Evolutionary conservation across 2,329 filamentous ascomycete genomes (phyloP).

Genomic region (Arthrinium puccinioides): DNA sequence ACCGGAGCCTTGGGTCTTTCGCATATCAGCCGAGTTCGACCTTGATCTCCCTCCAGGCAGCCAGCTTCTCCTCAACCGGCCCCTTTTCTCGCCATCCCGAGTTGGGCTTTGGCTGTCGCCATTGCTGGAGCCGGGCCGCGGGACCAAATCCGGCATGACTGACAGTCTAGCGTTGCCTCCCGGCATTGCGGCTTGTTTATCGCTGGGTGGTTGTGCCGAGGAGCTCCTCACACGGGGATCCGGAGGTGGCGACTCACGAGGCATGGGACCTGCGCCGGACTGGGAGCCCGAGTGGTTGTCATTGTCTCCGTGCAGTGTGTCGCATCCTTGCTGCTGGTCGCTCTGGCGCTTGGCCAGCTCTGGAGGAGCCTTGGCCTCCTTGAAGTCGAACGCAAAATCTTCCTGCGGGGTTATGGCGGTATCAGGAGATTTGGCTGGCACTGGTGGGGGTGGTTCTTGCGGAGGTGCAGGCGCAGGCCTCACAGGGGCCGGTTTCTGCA

Average conservation of each 20-base stretch:
- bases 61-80: slow-evolving; percentile 46
- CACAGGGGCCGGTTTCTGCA: slow-evolving; percentile 16
- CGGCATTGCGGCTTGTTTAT: slow-evolving; percentile 15
- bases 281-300: slow-evolving; percentile 10
- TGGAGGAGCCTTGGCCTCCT: background rate
- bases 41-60: slow-evolving; percentile 44
- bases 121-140: slow-evolving; percentile 26
- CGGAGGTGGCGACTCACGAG: slow-evolving; percentile 17
- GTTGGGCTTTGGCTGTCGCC: slow-evolving; percentile 38
- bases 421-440: background rate
- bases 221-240: slow-evolving; percentile 37
- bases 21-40: slow-evolving; percentile 38
- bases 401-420: too few species aligned
- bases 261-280: slow-evolving; percentile 7
- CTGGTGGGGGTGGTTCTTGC: slow-evolving; percentile 6
- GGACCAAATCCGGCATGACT: slow-evolving; percentile 7
- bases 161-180: slow-evolving; percentile 24
- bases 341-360: slow-evolving; percentile 17
- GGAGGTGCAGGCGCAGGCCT: slow-evolving; percentile 7
- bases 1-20: slow-evolving; percentile 15
- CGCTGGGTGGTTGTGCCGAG: slow-evolving; percentile 36
- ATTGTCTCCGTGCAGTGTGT: slow-evolving; percentile 15
- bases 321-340: slow-evolving; percentile 19
- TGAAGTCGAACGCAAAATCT: background rate
- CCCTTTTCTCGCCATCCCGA: slow-evolving; percentile 25